Conservation (phyloP, 1,139 yeast genomes). For the Yamadazyma atlantica region DNA sequence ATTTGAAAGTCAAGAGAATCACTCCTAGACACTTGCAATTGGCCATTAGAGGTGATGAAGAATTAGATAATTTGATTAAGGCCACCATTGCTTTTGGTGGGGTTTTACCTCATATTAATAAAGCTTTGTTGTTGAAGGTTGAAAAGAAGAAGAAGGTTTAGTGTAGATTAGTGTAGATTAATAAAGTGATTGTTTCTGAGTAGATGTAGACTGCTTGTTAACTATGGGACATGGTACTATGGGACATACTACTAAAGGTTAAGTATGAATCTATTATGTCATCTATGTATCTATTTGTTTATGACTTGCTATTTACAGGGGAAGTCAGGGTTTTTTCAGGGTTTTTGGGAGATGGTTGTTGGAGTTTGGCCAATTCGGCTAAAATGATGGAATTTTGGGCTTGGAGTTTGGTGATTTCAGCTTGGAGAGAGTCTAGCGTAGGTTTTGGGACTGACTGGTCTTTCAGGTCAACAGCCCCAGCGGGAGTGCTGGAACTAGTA, state of each 20-base stretch:
- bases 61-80: conserved; percentile 89
- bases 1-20: conserved; percentile 96
- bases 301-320: conserved; percentile 8
- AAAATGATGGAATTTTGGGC: conserved; percentile 12
- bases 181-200: no score
- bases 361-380: conserved; percentile 11
- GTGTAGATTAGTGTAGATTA: conserved; percentile 17
- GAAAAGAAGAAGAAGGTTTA: conserved; percentile 69
- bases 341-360: not conserved
- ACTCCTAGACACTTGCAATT: conserved; percentile 98
- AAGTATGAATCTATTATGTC: no score
- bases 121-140: conserved; percentile 88
- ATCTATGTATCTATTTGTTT: not conserved
- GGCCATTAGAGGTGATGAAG: conserved; percentile 99
- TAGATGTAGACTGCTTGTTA: no score
- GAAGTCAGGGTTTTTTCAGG: not conserved
- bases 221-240: no score
- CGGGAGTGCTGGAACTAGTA: no score
- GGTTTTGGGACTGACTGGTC: no score
- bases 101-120: conserved; percentile 96
- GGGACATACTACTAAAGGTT: no score
- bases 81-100: conserved; percentile 99
- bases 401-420: conserved; percentile 9
- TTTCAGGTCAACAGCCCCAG: no score
- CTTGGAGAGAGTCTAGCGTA: conserved; percentile 1